A percentile compares a stretch with the other conserved stretches of the same genome.
These are phyloP conservation scores for Pichia kluyveri DNA, from an alignment of 805 yeast species.

Conservation along the genomic window DNA sequence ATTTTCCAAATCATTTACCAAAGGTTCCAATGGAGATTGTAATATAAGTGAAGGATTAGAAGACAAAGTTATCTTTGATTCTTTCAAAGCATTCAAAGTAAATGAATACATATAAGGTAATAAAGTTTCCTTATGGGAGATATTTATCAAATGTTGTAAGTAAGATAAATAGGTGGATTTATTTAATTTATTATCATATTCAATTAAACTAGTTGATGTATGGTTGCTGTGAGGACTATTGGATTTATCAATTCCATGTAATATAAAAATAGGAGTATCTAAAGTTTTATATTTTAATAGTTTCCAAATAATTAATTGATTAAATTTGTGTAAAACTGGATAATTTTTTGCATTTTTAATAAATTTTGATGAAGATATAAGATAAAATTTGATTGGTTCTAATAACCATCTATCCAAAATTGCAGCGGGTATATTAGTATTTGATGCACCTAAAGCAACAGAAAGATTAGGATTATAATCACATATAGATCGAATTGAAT, in stretches of 20 bases:
- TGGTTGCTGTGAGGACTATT: background rate
- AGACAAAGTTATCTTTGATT: constrained; percentile 5
- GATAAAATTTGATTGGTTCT: constrained; percentile 54
- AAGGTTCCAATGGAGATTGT: constrained; percentile 64
- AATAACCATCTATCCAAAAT: constrained; percentile 56
- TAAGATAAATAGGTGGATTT: constrained; percentile 24
- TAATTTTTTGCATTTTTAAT: constrained; percentile 49
- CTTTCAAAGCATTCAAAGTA: constrained; percentile 14
- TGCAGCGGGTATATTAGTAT: constrained; percentile 38
- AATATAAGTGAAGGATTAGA: constrained; percentile 11
- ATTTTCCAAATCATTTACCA: constrained; percentile 45
- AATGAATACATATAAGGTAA: constrained; percentile 22
- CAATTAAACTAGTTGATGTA: background rate
- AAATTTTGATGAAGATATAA: constrained; percentile 49
- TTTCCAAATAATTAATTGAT: constrained; percentile 39
- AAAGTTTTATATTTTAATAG: constrained; percentile 35
- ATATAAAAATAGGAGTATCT: constrained; percentile 32
- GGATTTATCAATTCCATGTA: constrained; percentile 46
- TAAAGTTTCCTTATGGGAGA: constrained; percentile 18
- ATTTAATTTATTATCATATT: background rate
- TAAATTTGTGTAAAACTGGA: constrained; percentile 55
- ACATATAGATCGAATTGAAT: constrained; percentile 48
- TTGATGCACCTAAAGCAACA: constrained; percentile 72
- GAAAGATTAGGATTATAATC: constrained; percentile 47
- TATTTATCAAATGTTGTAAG: constrained; percentile 15